Conservation (phyloP, 1,284 basidiomycete species). For the Phlebopus sp. region DNA sequence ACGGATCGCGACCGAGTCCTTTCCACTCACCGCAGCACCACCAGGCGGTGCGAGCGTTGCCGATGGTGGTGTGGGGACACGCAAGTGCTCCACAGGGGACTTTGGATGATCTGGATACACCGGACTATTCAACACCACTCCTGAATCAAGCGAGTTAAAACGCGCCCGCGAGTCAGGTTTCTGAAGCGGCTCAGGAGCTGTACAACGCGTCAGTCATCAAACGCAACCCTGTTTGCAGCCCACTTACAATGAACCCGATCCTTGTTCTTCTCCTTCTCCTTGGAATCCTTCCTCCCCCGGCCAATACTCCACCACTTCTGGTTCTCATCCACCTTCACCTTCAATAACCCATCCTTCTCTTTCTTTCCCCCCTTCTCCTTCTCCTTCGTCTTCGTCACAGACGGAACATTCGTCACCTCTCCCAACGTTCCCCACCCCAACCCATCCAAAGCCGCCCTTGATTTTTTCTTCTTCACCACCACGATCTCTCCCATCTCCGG, state of each 20-base stretch:
- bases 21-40: slow-evolving; percentile 12
- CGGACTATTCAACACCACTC: slow-evolving; percentile 41
- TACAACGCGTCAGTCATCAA: slow-evolving; percentile 23
- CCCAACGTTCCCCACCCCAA: slow-evolving; percentile 58
- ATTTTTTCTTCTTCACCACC: slow-evolving; percentile 78
- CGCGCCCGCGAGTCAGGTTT: slow-evolving; percentile 40
- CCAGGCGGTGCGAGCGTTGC: slow-evolving; percentile 26
- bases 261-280: slow-evolving; percentile 48
- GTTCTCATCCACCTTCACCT: slow-evolving; percentile 53
- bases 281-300: slow-evolving; percentile 65
- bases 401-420: slow-evolving; percentile 61
- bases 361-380: slow-evolving; percentile 31
- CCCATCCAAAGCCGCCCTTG: slow-evolving; percentile 57
- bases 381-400: slow-evolving; percentile 28
- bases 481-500: slow-evolving; percentile 67
- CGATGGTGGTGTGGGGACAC: slow-evolving; percentile 21
- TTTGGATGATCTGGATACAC: slow-evolving; percentile 9
- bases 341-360: slow-evolving; percentile 23
- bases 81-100: slow-evolving; percentile 10
- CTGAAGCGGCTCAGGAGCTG: slow-evolving; percentile 46
- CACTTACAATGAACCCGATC: slow-evolving; percentile 44
- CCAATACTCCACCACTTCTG: slow-evolving; percentile 80
- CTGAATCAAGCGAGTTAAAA: slow-evolving; percentile 66
- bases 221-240: not conserved
- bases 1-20: slow-evolving; percentile 67